Conservation (phyloP, 2,329 filamentous ascomycete genomes). For the Massarina eburnea region DNA sequence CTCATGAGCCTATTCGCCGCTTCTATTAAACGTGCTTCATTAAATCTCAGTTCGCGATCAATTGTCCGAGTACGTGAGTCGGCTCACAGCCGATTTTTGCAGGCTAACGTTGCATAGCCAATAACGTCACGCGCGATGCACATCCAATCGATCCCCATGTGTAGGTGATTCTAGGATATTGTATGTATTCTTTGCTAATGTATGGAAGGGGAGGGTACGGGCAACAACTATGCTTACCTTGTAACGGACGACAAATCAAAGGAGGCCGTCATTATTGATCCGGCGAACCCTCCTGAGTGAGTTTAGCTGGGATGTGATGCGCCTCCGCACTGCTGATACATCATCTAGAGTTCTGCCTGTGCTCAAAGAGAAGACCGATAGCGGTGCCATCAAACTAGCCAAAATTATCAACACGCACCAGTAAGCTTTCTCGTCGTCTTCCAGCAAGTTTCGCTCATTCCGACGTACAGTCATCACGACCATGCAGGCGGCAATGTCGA, state of each 20-base stretch:
- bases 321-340: not conserved
- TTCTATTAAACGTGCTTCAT: conserved; percentile 27
- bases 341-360: conserved; percentile 59
- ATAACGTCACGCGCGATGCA: conserved; percentile 65
- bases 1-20: conserved; percentile 39
- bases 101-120: conserved; percentile 32
- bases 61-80: conserved; percentile 20
- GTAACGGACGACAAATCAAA: conserved; percentile 54
- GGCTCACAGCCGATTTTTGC: no score
- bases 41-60: conserved; percentile 18
- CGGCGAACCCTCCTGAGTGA: conserved; percentile 76
- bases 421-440: conserved; percentile 55
- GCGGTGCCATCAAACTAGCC: conserved; percentile 76
- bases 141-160: conserved; percentile 87
- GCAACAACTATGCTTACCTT: conserved; percentile 81
- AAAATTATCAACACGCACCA: conserved; percentile 97
- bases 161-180: conserved; percentile 52
- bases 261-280: conserved; percentile 69
- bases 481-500: conserved; percentile 90
- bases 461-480: conserved; percentile 75
- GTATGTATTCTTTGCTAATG: not conserved
- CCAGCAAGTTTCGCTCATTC: conserved; percentile 7
- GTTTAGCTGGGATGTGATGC: conserved; percentile 29
- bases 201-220: conserved; percentile 67
- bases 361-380: conserved; percentile 71